Base-by-base conservation (phyloP, 2,329 filamentous ascomycete genomes). In the Botrytis cinerea region DNA sequence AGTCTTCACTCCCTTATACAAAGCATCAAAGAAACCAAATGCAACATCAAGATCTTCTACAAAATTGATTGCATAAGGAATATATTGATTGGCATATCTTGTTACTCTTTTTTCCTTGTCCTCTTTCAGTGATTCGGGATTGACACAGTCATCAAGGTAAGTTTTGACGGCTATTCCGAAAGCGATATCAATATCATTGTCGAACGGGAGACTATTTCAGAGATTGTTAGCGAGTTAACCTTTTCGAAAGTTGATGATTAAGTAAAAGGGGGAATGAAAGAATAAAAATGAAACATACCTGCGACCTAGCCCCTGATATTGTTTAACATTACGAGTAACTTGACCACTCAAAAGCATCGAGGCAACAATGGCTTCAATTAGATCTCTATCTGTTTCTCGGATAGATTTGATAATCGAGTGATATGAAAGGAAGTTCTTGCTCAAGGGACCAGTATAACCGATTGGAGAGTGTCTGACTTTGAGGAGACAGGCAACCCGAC, bases 391-490 rank as follows among this genome's bases (percentile, higher is more conserved):
- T 48, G 91, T 90, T 76, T 92, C 89, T 57, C 95, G 92, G 38
- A 98, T 91, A 59, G 93, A 90, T 2, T 91, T 91, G 59, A 94
- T 90, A 73, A 98, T 86, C 1, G 94, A 95, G 75, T 94, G 92
- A 85, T 95, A 99, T 40, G 90, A 91, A 60, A 99, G 87, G 70
- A 98, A 86, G 77, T 95, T 94, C 82, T 96, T 92, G 85, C 94
- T 97, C 1, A 99, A 87, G 1, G 96, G 95, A 0, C 96, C 96
- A 2, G 95, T 98, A 83, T 98, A 99, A 45, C 96, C 96, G 78
- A 95, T 95, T 5, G 88, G 87, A 78, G 93, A 89, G 81, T 99
- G 96, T 46, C 91, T 89, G 75, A 98, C 86, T 80, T 92, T 93
- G 70, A 94, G 88, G 73, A 98, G 86, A 71, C 93, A 94, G 22